These are phyloP conservation scores for Avena insularis DNA, from an alignment of 176 grass and related monocot genomes.

Conservation along the genomic window DNA sequence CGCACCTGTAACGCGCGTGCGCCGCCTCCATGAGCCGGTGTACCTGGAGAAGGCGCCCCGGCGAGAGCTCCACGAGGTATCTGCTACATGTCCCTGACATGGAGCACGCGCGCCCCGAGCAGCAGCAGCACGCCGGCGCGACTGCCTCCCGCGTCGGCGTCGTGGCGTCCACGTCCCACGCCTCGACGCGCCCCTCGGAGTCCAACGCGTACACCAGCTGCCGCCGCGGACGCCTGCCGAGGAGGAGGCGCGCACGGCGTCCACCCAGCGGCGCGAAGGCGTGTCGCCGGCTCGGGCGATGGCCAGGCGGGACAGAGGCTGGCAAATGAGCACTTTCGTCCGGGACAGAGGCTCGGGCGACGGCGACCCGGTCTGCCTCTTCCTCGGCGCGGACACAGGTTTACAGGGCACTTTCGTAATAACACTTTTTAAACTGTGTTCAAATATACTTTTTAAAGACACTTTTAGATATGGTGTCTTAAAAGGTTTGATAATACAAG, in stretches of 20 bases:
- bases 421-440: too few relatives aligned
- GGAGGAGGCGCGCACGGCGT: constrained; percentile 41
- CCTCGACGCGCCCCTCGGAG: constrained; percentile 45
- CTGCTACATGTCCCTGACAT: constrained; percentile 39
- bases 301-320: constrained; percentile 52
- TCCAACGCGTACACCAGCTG: constrained; percentile 46
- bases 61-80: constrained; percentile 71
- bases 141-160: not conserved
- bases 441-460: too few relatives aligned
- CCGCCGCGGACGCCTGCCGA: not conserved
- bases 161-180: constrained; percentile 22
- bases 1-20: constrained; percentile 45
- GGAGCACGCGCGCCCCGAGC: constrained; percentile 26
- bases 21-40: constrained; percentile 34
- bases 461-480: too few relatives aligned
- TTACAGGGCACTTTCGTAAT: too few relatives aligned
- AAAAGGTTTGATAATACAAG: too few relatives aligned
- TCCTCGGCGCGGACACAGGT: constrained; percentile 5
- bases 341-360: not conserved
- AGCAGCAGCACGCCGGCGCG: constrained; percentile 45
- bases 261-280: constrained; percentile 47
- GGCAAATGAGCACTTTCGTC: constrained; percentile 47
- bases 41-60: constrained; percentile 51
- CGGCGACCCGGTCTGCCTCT: not conserved
- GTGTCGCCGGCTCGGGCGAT: constrained; percentile 48